phyloP scores from a whole-genome alignment of 179 eudicot genomes.

The Spergularia azorica region DNA sequence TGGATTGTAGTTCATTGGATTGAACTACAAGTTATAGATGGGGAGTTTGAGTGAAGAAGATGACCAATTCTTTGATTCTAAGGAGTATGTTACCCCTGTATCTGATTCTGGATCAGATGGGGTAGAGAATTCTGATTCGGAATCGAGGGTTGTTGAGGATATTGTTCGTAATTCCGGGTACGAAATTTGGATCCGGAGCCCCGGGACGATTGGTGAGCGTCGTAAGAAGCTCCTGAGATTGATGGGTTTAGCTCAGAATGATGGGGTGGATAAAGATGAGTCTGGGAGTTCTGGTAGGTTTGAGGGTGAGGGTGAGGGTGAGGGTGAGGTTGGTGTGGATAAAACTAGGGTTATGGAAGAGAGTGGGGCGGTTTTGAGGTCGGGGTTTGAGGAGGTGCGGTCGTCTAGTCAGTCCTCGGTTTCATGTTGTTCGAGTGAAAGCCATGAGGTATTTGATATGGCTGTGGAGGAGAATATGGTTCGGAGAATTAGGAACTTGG shows the following conservation, averaged over 20 bases:
- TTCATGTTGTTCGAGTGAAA: constrained; percentile 40
- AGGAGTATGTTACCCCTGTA: constrained; percentile 56
- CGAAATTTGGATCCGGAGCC: constrained; percentile 66
- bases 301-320: constrained; percentile 34
- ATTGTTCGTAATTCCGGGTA: constrained; percentile 42
- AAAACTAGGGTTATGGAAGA: constrained; percentile 41
- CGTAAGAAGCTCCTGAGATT: constrained; percentile 55
- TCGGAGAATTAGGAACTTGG: constrained; percentile 55
- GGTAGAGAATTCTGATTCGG: constrained; percentile 48
- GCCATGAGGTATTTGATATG: constrained; percentile 32
- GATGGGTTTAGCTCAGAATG: constrained; percentile 50
- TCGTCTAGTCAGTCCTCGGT: constrained; percentile 37
- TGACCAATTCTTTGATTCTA: constrained; percentile 67
- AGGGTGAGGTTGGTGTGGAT: constrained; percentile 19
- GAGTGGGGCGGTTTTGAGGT: constrained; percentile 45
- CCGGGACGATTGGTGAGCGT: constrained; percentile 55
- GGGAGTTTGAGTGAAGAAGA: constrained; percentile 44
- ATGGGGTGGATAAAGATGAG: constrained; percentile 28
- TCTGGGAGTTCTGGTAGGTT: constrained; percentile 19
- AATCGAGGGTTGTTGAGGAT: constrained; percentile 31
- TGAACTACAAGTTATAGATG: constrained; percentile 33
- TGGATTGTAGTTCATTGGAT: constrained; percentile 29
- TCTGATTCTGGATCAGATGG: constrained; percentile 59
- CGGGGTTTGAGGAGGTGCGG: constrained; percentile 23
- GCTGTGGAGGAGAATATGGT: constrained; percentile 36